phyloP scores from a whole-genome alignment of 2,329 filamentous ascomycete species.

The Penicillium verrucosum region DNA sequence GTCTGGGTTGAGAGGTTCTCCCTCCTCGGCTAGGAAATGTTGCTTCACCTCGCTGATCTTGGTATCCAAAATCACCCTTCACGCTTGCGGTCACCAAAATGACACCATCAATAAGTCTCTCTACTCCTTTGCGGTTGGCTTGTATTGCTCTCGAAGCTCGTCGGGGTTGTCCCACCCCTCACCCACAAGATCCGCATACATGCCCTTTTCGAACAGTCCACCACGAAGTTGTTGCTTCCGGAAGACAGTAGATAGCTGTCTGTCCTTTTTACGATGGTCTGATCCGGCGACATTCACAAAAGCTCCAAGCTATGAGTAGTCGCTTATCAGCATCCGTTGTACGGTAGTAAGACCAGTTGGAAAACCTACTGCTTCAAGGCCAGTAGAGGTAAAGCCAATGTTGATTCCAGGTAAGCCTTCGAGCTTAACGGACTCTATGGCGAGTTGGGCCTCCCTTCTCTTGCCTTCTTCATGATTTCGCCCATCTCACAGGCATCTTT shows the following conservation, averaged over 20 bases:
- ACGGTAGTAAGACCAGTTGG: neutral
- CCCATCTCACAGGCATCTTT: slow-evolving; percentile 4
- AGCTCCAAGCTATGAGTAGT: neutral
- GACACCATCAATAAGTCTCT: slow-evolving; percentile 1
- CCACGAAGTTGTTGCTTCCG: neutral
- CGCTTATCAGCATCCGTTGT: neutral
- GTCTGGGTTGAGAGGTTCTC: neutral
- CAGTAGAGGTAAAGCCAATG: slow-evolving; percentile 7
- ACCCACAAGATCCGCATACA: slow-evolving; percentile 10
- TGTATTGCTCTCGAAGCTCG: slow-evolving; percentile 4
- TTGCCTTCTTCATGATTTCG: slow-evolving; percentile 1
- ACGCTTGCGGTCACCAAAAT: slow-evolving; percentile 4
- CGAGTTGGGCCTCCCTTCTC: neutral
- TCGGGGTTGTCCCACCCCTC: slow-evolving; percentile 15
- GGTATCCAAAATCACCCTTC: neutral
- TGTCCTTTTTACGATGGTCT: neutral
- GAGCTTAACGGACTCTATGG: neutral
- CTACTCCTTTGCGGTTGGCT: neutral
- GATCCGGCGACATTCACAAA: neutral
- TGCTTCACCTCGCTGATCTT: slow-evolving; percentile 5
- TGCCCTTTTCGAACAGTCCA: slow-evolving; percentile 12
- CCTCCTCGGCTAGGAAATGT: neutral
- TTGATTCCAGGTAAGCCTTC: slow-evolving; percentile 7
- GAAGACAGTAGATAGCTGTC: neutral
- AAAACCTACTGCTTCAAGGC: slow-evolving; percentile 7